phyloP scores from a whole-genome alignment of 140 eudicot species.

The Cichorium intybus region DNA sequence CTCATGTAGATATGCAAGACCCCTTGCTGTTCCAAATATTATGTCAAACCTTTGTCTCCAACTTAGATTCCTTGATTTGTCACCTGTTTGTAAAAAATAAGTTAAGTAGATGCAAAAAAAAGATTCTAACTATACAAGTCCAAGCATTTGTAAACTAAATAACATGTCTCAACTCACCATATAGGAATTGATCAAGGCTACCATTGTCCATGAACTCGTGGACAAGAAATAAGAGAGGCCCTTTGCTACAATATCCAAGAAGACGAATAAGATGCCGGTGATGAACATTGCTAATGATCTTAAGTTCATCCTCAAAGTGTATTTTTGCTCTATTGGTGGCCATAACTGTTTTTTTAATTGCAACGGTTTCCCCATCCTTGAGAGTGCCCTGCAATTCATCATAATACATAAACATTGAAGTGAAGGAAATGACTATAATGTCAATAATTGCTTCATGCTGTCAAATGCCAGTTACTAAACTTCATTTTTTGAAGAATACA shows the following conservation, averaged over 20 bases:
- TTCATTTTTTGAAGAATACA: neutral
- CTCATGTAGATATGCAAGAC: slow-evolving; percentile 64
- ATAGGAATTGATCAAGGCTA: slow-evolving; percentile 59
- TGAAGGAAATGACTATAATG: neutral
- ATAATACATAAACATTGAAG: neutral
- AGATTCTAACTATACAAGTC: slow-evolving; percentile 9
- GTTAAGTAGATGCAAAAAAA: neutral
- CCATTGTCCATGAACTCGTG: slow-evolving; percentile 67
- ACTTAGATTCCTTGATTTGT: slow-evolving; percentile 33
- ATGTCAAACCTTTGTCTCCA: slow-evolving; percentile 61
- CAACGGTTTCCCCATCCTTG: slow-evolving; percentile 46
- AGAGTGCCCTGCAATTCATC: slow-evolving; percentile 44
- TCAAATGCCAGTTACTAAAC: neutral
- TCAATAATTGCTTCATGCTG: neutral
- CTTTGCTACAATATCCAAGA: slow-evolving; percentile 61
- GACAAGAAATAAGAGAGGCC: slow-evolving; percentile 56
- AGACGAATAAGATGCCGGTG: slow-evolving; percentile 67
- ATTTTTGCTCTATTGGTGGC: slow-evolving; percentile 41
- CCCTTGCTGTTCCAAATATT: slow-evolving; percentile 57
- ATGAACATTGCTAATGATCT: slow-evolving; percentile 64
- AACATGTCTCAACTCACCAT: slow-evolving; percentile 31
- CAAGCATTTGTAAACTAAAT: neutral
- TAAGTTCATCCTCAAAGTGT: slow-evolving; percentile 57
- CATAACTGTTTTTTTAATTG: slow-evolving; percentile 56
- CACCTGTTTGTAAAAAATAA: slow-evolving; percentile 33